These are phyloP conservation scores for Pythium grandisporangium DNA, from an alignment of 352 stramenopile genomes.

Conservation along the genomic window DNA sequence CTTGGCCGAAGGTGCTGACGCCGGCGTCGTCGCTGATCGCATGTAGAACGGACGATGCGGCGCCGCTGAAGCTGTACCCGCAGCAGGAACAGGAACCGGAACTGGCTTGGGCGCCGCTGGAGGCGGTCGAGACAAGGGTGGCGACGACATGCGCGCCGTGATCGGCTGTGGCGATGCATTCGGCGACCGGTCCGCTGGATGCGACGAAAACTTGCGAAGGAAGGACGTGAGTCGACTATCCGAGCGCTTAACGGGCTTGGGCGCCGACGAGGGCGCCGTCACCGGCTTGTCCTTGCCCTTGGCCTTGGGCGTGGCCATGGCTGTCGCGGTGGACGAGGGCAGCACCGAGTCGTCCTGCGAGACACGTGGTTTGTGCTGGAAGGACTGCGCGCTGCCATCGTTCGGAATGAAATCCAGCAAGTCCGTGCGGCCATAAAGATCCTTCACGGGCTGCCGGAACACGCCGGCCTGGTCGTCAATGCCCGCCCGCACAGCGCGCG, in stretches of 20 bases:
- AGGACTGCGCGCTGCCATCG: background rate
- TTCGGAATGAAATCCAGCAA: conserved; percentile 13
- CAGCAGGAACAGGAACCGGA: no score
- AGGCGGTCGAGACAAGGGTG: no score
- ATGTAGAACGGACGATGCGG: no score
- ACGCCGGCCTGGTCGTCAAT: conserved; percentile 13
- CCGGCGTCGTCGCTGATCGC: no score
- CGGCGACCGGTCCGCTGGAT: conserved; percentile 7
- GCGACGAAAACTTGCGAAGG: conserved; percentile 19
- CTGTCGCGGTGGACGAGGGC: background rate
- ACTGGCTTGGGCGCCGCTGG: no score
- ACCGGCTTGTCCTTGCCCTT: conserved; percentile 1
- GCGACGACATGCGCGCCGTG: no score
- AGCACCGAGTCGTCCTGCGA: background rate
- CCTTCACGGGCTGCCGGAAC: conserved; percentile 11
- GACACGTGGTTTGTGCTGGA: background rate
- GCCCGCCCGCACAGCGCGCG: conserved; percentile 6
- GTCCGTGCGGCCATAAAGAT: conserved; percentile 17
- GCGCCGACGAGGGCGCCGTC: background rate
- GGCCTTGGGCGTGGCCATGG: background rate
- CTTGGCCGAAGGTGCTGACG: no score
- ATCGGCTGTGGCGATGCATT: no score
- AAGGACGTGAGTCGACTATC: conserved; percentile 8
- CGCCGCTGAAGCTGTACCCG: no score
- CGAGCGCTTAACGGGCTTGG: background rate